A percentile compares a stretch with the other conserved stretches of the same genome.
Conservation (phyloP, 2,329 filamentous ascomycete genomes). For the Moelleriella libera region DNA sequence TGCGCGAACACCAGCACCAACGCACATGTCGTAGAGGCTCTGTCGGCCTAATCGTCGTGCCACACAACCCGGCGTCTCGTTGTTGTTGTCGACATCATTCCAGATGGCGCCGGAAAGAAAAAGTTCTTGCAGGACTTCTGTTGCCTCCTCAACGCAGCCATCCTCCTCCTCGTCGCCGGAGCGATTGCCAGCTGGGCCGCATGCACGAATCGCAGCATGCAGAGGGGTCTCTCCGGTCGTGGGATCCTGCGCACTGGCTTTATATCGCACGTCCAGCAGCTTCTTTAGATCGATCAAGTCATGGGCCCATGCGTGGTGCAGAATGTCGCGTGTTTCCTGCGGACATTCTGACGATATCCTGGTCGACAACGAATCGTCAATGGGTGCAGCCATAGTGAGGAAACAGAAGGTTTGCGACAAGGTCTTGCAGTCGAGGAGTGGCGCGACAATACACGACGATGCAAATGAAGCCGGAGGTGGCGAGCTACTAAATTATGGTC, state of each 20-base stretch:
- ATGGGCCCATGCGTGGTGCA: constrained; percentile 41
- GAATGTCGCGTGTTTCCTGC: constrained; percentile 32
- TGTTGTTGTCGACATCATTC: constrained; percentile 80
- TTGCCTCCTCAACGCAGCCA: constrained; percentile 41
- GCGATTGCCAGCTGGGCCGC: constrained; percentile 27
- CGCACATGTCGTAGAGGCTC: constrained; percentile 66
- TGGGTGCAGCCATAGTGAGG: constrained; percentile 8
- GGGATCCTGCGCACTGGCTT: constrained; percentile 67
- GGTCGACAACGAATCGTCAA: constrained; percentile 35
- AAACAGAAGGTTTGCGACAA: no score
- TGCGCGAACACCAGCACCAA: constrained; percentile 80
- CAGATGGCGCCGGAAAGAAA: constrained; percentile 86
- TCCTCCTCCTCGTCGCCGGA: constrained; percentile 15
- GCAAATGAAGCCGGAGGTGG: no score
- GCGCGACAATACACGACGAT: no score
- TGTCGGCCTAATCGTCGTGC: constrained; percentile 55
- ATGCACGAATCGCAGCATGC: constrained; percentile 78
- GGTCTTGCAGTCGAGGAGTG: no score
- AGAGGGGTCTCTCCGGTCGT: constrained; percentile 77
- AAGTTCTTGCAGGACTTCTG: constrained; percentile 58
- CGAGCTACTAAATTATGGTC: no score
- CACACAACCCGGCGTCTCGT: constrained; percentile 86
- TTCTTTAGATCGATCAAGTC: constrained; percentile 53
- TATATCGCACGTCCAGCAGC: constrained; percentile 49
- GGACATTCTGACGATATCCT: constrained; percentile 41